Conservation (phyloP, 2,329 filamentous ascomycete species). For the Phoma sp. region DNA sequence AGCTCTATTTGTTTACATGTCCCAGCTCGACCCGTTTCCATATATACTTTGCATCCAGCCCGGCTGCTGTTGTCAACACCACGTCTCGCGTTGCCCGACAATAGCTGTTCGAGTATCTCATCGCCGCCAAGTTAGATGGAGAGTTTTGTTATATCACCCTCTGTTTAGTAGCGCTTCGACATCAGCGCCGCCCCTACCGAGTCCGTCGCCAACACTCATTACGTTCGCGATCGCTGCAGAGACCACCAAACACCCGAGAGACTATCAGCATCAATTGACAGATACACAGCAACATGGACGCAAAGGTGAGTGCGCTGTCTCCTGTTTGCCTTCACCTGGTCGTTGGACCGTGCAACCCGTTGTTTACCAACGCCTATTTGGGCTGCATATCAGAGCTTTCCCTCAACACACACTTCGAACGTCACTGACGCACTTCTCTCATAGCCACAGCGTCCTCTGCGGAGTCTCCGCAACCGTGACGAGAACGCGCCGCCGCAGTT, state of each 20-base stretch:
- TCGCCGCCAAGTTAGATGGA: slow-evolving; percentile 50
- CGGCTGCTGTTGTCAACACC: slow-evolving; percentile 34
- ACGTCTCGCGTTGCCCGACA: slow-evolving; percentile 34
- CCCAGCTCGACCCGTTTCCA: slow-evolving; percentile 22
- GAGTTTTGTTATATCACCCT: slow-evolving; percentile 48
- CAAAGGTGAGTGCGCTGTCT: slow-evolving; percentile 48
- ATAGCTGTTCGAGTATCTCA: slow-evolving; percentile 46
- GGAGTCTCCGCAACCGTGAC: slow-evolving; percentile 67
- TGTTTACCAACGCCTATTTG: slow-evolving; percentile 3
- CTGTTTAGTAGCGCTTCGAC: slow-evolving; percentile 44
- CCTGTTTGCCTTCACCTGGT: slow-evolving; percentile 7
- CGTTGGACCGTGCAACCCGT: neutral
- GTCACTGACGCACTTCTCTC: slow-evolving; percentile 27
- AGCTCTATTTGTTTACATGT: slow-evolving; percentile 22
- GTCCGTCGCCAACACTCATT: slow-evolving; percentile 23
- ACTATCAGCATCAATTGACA: slow-evolving; percentile 27
- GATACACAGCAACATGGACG: slow-evolving; percentile 49
- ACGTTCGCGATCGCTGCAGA: slow-evolving; percentile 17
- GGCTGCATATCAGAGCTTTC: neutral
- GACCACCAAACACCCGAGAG: slow-evolving; percentile 4
- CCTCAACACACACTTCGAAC: slow-evolving; percentile 1
- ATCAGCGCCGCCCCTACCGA: slow-evolving; percentile 36
- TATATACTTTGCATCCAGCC: slow-evolving; percentile 36
- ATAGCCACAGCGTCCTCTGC: slow-evolving; percentile 73
- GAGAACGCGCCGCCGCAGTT: slow-evolving; percentile 66